Conservation (phyloP, 1,284 basidiomycete genomes). For the Papiliotrema flavescens region DNA sequence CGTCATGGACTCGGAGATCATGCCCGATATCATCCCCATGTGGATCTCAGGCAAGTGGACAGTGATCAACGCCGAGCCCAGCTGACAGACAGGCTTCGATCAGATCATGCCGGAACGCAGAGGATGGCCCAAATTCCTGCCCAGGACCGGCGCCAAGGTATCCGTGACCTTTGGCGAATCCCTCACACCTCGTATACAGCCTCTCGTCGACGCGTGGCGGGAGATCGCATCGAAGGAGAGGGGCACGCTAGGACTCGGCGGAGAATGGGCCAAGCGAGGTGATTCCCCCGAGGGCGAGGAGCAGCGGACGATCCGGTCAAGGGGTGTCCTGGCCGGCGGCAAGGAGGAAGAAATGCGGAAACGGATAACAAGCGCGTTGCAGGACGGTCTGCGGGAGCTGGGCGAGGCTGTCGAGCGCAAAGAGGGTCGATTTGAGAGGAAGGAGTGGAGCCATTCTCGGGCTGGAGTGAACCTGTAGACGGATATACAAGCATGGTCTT, state of each 20-base stretch:
- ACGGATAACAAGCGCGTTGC: slow-evolving; percentile 30
- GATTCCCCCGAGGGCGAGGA: slow-evolving; percentile 7
- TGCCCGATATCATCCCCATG: slow-evolving; percentile 86
- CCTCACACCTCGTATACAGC: slow-evolving; percentile 36
- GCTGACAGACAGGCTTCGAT: slow-evolving; percentile 64
- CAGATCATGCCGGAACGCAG: slow-evolving; percentile 83
- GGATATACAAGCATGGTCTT: not conserved
- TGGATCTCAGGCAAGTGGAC: slow-evolving; percentile 70
- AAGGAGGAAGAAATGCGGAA: slow-evolving; percentile 30
- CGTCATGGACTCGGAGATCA: slow-evolving; percentile 67
- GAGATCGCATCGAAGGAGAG: slow-evolving; percentile 16
- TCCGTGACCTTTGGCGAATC: slow-evolving; percentile 45
- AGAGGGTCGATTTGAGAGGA: slow-evolving; percentile 43
- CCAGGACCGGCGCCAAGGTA: slow-evolving; percentile 37
- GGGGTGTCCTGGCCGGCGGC: slow-evolving; percentile 23
- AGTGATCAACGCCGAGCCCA: not conserved
- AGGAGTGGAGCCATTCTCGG: slow-evolving; percentile 38
- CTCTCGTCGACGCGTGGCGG: slow-evolving; percentile 40
- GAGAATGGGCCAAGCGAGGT: slow-evolving; percentile 21
- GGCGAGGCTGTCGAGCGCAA: slow-evolving; percentile 40
- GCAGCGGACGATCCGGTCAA: slow-evolving; percentile 21
- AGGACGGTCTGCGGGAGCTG: slow-evolving; percentile 34
- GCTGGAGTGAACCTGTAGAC: not conserved
- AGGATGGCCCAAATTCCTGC: slow-evolving; percentile 36
- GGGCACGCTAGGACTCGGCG: slow-evolving; percentile 27